Evolutionary conservation across 2,329 filamentous ascomycete genomes (phyloP).

Genomic region (Colletotrichum sp.): DNA sequence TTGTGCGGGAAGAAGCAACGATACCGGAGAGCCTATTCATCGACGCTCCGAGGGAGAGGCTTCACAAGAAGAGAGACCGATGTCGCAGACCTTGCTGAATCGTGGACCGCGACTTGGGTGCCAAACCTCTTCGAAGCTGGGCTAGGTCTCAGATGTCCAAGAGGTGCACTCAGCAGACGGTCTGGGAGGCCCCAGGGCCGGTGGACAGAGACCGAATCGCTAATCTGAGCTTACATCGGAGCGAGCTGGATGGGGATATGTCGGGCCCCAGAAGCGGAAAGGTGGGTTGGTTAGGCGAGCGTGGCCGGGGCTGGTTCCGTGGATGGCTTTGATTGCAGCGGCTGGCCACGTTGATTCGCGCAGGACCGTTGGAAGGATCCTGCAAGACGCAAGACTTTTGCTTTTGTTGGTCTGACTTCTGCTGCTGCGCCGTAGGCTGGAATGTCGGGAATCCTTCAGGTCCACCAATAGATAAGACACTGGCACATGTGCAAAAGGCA

Average conservation of each 20-base stretch:
- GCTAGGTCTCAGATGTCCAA: background rate
- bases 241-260: background rate
- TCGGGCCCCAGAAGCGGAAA: background rate
- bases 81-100: background rate
- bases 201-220: background rate
- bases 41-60: background rate
- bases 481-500: background rate
- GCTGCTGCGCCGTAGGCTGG: background rate
- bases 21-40: background rate
- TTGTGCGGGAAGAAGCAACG: background rate
- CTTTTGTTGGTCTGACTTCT: background rate
- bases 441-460: conserved; percentile 3
- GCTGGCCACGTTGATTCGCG: background rate
- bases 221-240: background rate
- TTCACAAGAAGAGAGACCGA: background rate
- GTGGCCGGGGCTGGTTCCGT: background rate
- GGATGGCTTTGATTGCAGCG: background rate
- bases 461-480: conserved; percentile 14
- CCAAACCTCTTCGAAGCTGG: background rate
- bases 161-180: background rate
- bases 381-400: background rate
- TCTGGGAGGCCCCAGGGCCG: background rate
- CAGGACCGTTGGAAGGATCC: background rate
- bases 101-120: background rate
- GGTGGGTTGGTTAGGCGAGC: background rate